Percentiles rank a stretch among this genome's conserved stretches.
These are phyloP conservation scores for Hericium coralloides DNA, from an alignment of 768 basidiomycete species.

Conservation along the genomic window DNA sequence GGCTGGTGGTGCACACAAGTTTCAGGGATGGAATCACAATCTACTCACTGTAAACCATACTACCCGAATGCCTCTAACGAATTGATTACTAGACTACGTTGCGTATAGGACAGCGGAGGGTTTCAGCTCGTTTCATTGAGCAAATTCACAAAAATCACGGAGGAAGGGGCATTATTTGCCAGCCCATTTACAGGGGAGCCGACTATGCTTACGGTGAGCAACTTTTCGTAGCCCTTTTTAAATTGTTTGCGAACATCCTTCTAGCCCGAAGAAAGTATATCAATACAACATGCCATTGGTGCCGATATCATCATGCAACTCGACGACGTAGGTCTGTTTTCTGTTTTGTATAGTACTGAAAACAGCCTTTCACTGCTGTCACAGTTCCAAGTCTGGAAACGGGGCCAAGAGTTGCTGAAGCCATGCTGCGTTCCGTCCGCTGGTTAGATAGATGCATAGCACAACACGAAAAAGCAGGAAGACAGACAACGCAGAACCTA, in stretches of 20 bases:
- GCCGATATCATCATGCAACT: constrained; percentile 95
- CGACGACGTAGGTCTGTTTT: constrained; percentile 73
- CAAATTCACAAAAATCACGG: constrained; percentile 80
- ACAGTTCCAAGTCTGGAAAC: constrained; percentile 72
- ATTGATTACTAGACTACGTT: constrained; percentile 1
- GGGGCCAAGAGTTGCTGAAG: constrained; percentile 77
- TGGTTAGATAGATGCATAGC: constrained; percentile 88
- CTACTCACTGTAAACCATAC: constrained; percentile 56
- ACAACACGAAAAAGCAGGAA: constrained; percentile 62
- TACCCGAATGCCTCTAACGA: not conserved
- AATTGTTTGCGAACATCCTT: not conserved
- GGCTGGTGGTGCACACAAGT: constrained; percentile 81
- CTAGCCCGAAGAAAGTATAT: constrained; percentile 86
- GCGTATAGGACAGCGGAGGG: constrained; percentile 71
- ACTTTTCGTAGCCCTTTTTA: not conserved
- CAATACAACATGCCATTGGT: constrained; percentile 84
- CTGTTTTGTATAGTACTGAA: not conserved
- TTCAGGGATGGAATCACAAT: constrained; percentile 84
- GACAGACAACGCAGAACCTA: constrained; percentile 61
- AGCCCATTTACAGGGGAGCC: constrained; percentile 83
- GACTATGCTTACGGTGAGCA: constrained; percentile 71
- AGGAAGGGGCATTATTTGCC: constrained; percentile 79
- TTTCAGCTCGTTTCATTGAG: constrained; percentile 82
- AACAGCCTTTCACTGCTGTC: constrained; percentile 1
- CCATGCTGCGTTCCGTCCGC: constrained; percentile 80